Base-by-base conservation (phyloP, 805 yeast species). In the Metschnikowia orientalis region DNA sequence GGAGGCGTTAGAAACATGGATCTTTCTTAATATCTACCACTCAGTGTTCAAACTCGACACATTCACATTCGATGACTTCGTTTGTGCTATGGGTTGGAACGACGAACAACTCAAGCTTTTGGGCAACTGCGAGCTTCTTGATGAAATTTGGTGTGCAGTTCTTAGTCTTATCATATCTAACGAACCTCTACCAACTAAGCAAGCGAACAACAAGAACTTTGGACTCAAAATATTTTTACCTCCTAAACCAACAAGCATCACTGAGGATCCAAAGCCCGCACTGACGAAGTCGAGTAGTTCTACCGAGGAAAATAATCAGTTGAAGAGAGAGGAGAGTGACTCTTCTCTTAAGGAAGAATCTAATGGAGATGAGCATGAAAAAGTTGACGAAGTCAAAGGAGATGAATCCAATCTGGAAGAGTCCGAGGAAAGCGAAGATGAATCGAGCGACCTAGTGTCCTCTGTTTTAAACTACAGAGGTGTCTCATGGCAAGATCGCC, bases 31-130 rank as follows among this genome's bases (percentile, higher is more conserved):
- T 52, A 69, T 83, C 31, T 86, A 79, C 54, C 75, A 77, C 44
- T 69, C 69, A 21, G 76, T 86, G 1, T 59, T 86, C 19, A 51
- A 70, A 4, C 57, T 87, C n/a, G 87, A 81, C 47, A 72, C 81
- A 0, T 79, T 84, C 47, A 79, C 90, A 0, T 84, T 82, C 59
- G 95, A 86, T 57, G 94, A 81, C 44, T 83, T 75, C 48, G 51
- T 81, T 6, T 73, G 75, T 34, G 79, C 76, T 8, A 53, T 81
- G 59, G 60, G 63, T 23, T 63, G 79, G 72, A 61, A 62, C 18
- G 43, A 34, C 24, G 53, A 55, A 6, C 70, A 67, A 40, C 56
- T 48, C 32, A 63, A 65, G 22, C 56, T 59, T 2, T 56, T 58
- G 4, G 66, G 69, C 2, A 56, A 74, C 23, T 75, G 83, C 45